Evolutionary conservation across 129 eudicot genomes (phyloP), one percentile per base, ranked within the genome.

Genomic region (Flaveria bidentis): DNA sequence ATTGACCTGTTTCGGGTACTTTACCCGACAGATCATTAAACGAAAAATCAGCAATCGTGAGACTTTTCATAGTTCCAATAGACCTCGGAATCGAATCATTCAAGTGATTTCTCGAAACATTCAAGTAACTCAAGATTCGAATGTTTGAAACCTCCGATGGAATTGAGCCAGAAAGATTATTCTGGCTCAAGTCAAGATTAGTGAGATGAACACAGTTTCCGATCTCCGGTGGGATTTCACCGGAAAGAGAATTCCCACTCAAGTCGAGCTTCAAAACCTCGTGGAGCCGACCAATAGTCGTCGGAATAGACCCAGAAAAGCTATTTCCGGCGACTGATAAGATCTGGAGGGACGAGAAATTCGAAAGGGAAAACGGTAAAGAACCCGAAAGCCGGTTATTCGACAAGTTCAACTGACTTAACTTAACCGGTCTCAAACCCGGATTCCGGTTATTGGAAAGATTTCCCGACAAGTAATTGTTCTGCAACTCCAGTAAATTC

Each of bases 121-220:
- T 94, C 69, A 94, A 70, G 87, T 88, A 94, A 75, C 82, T 94
- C 56, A 94, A 81, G 72, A 91, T 91, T 41, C 86, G 86, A 18
- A 87, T 81, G 50, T 74, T 65, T 47, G 99, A 84, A 65, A 94
- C 69, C 73, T 84, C 85, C 0, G 68, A 45, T 11, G 99, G 99
- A 51, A 94, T 87, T 14, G 92, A 56, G 69, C 99, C 92, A 6
- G 90, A 78, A 25, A 94, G 80, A 78, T 87, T 84, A 82, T 94
- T 94, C 30, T 76, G 91, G 88, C 97, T 94, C 84, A 94, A 81
- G 69, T 94, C 99, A 10, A 94, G 92, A 73, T 85, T 89, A 39
- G 90, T 85, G 25, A 91, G 86, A 66, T 86, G 93, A 23, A 71
- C 17, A 72, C 97, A 94, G 2, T 82, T 81, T 20, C 93, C 87